phyloP scores from a whole-genome alignment of 225 moss, liverwort and hornwort genomes.

The Sphagnum tenellum region DNA sequence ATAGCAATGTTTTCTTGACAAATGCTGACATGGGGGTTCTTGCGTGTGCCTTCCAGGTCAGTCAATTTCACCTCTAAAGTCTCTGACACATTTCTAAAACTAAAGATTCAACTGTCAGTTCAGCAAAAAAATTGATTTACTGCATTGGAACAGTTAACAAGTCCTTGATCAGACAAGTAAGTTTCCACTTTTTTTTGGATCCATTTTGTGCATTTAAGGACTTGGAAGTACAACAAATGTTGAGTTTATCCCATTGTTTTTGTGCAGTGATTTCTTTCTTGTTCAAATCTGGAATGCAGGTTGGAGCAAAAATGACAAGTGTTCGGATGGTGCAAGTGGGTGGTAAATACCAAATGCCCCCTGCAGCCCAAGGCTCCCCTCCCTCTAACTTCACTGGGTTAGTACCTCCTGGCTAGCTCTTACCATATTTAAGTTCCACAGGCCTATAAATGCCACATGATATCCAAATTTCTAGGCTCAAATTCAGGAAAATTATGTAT shows the following conservation, averaged over 20 bases:
- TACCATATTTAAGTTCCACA: not conserved
- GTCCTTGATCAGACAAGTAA: too few relatives aligned
- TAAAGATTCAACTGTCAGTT: too few relatives aligned
- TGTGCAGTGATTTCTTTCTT: not conserved
- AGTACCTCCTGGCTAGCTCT: not conserved
- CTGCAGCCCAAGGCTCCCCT: constrained; percentile 39
- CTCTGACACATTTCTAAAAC: too few relatives aligned
- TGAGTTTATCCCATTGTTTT: not conserved
- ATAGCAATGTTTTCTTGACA: constrained; percentile 46
- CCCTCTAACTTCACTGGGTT: constrained; percentile 38
- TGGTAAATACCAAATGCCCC: constrained; percentile 43
- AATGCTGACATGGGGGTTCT: constrained; percentile 44
- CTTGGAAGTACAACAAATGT: not conserved
- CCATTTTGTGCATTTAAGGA: too few relatives aligned
- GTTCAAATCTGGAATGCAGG: constrained; percentile 15
- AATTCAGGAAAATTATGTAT: too few relatives aligned
- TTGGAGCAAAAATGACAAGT: constrained; percentile 54
- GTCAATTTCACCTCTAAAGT: not conserved
- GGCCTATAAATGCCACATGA: too few relatives aligned
- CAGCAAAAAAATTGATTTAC: too few relatives aligned
- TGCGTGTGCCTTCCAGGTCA: constrained; percentile 55
- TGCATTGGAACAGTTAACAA: too few relatives aligned
- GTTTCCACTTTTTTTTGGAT: too few relatives aligned
- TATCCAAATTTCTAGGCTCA: too few relatives aligned
- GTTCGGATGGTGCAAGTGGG: constrained; percentile 61